A percentile compares a stretch with the other conserved stretches of the same genome.
Evolutionary conservation across 345 rosid genomes (phyloP).

Genomic region (Populus alba): DNA sequence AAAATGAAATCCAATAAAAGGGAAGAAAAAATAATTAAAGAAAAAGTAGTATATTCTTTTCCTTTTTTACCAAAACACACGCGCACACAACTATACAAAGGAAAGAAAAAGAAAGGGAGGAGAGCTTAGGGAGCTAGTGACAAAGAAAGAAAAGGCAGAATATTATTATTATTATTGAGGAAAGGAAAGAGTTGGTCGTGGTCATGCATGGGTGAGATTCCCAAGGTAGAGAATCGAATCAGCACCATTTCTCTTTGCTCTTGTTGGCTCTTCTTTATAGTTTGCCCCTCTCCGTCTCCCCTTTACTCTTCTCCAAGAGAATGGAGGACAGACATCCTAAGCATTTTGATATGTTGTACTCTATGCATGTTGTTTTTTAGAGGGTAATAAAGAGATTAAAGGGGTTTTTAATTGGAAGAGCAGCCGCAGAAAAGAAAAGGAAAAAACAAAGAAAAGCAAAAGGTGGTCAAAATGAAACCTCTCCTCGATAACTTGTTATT

Average conservation of each 20-base stretch:
- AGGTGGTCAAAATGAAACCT: slow-evolving; percentile 55
- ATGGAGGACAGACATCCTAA: slow-evolving; percentile 39
- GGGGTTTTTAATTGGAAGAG: slow-evolving; percentile 9
- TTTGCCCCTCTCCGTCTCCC: slow-evolving; percentile 27
- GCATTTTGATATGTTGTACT: not conserved
- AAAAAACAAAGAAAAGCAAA: slow-evolving; percentile 19
- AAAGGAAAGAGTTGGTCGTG: slow-evolving; percentile 32
- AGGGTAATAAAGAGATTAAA: not conserved
- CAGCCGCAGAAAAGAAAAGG: slow-evolving; percentile 33
- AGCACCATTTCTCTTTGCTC: slow-evolving; percentile 28
- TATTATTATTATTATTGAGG: not conserved
- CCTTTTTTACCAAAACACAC: not conserved
- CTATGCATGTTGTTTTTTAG: not conserved
- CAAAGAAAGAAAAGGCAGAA: not conserved
- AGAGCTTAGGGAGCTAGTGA: not conserved
- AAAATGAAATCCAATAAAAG: too few relatives aligned
- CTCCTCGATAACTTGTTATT: slow-evolving; percentile 43
- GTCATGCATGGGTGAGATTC: slow-evolving; percentile 52
- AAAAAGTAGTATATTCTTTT: not conserved
- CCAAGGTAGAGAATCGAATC: slow-evolving; percentile 50
- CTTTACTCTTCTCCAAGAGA: slow-evolving; percentile 60
- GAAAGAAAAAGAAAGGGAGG: not conserved
- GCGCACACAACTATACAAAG: not conserved
- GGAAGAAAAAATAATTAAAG: not conserved
- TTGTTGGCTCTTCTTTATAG: slow-evolving; percentile 48